phyloP scores from a whole-genome alignment of 169 alveolate species.

The Plasmodium inui region DNA sequence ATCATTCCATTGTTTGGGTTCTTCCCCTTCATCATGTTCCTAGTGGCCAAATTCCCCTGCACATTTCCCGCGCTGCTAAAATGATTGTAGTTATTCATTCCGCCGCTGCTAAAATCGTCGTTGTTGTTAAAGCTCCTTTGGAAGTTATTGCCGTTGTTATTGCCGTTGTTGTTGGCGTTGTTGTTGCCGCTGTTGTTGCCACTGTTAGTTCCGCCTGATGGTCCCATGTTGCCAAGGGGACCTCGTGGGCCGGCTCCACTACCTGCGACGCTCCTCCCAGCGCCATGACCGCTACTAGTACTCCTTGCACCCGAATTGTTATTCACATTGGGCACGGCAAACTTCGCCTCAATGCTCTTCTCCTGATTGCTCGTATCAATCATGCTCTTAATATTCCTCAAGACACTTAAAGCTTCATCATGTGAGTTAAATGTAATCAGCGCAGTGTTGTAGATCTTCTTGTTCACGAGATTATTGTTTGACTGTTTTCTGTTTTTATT shows the following conservation, averaged over 20 bases:
- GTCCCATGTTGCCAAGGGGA: neutral
- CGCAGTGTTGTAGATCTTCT: constrained; percentile 51
- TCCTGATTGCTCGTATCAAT: constrained; percentile 51
- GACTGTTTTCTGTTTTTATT: constrained; percentile 61
- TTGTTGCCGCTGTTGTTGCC: no score
- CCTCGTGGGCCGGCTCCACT: neutral
- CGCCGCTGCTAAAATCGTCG: neutral
- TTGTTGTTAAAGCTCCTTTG: constrained; percentile 11
- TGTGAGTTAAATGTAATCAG: constrained; percentile 54
- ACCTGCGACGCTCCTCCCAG: neutral
- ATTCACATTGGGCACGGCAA: constrained; percentile 70
- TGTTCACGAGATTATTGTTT: constrained; percentile 44
- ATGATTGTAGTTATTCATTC: constrained; percentile 40
- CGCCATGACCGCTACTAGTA: neutral
- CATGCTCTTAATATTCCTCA: constrained; percentile 42
- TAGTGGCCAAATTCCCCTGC: constrained; percentile 26
- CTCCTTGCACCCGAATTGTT: constrained; percentile 6
- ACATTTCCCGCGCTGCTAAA: neutral
- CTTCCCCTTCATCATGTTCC: constrained; percentile 35
- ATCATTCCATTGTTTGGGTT: constrained; percentile 17
- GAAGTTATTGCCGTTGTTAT: no score
- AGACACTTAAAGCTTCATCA: constrained; percentile 70
- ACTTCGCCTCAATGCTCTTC: constrained; percentile 56
- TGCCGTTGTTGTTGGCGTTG: no score
- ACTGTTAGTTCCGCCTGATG: no score